Percentiles rank a stretch among this genome's conserved stretches.
Evolutionary conservation across 352 stramenopile genomes (phyloP).

Genomic region (Phytophthora nicotianae): DNA sequence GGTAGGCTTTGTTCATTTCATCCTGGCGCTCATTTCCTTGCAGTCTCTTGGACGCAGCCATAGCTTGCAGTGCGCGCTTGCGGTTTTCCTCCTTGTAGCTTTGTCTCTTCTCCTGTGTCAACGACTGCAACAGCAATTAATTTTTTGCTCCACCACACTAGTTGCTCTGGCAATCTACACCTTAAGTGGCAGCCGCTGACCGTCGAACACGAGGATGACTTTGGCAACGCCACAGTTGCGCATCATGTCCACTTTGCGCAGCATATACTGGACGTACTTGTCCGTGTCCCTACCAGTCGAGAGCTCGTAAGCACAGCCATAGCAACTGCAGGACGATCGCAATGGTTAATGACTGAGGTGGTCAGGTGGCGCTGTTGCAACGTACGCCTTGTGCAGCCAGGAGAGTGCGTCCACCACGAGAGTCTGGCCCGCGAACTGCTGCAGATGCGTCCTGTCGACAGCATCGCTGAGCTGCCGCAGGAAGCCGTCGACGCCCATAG

Average conservation of each 20-base stretch:
- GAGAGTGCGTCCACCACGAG: conserved; percentile 78
- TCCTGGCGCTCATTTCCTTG: conserved; percentile 52
- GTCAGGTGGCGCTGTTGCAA: background rate
- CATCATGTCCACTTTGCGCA: conserved; percentile 76
- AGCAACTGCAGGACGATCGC: conserved; percentile 50
- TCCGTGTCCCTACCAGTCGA: conserved; percentile 66
- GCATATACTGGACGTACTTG: conserved; percentile 74
- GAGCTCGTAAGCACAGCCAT: conserved; percentile 79
- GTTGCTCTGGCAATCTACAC: conserved; percentile 20
- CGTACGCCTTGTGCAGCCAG: conserved; percentile 84
- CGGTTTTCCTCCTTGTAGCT: conserved; percentile 63
- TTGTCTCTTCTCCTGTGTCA: conserved; percentile 69
- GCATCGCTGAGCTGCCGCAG: conserved; percentile 63
- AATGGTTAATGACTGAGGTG: conserved; percentile 5
- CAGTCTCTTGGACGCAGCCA: conserved; percentile 55
- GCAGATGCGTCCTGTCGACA: conserved; percentile 58
- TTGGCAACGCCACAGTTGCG: conserved; percentile 53
- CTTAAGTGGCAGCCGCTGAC: conserved; percentile 75
- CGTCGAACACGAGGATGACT: conserved; percentile 79
- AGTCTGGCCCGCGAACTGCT: conserved; percentile 54
- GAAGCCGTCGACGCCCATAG: conserved; percentile 73
- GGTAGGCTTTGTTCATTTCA: conserved; percentile 63
- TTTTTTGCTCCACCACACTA: background rate
- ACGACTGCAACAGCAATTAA: conserved; percentile 40
- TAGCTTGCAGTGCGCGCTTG: conserved; percentile 51